These are phyloP conservation scores for Calocera viscosa DNA, from an alignment of 768 basidiomycete genomes.

Conservation along the genomic window DNA sequence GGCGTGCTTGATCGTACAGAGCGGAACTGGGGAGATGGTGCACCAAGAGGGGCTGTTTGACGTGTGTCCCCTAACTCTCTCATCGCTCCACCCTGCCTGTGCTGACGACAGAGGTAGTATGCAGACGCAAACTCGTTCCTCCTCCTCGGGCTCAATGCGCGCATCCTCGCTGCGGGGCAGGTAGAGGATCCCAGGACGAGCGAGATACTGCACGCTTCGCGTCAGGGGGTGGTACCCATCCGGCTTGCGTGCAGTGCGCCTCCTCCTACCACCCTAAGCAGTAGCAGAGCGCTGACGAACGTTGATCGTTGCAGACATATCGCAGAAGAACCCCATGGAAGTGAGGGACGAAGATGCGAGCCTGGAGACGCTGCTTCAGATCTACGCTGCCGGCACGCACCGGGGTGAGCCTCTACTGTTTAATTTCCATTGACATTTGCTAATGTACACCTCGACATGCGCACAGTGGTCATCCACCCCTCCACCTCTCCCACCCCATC, in stretches of 20 bases:
- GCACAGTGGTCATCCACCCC: constrained; percentile 9
- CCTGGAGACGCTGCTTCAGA: constrained; percentile 45
- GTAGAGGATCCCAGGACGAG: constrained; percentile 46
- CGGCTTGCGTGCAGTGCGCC: constrained; percentile 63
- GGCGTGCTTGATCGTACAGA: neutral
- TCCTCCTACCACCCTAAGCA: neutral
- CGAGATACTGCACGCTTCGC: constrained; percentile 62
- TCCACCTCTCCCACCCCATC: neutral
- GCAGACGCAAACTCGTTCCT: constrained; percentile 82
- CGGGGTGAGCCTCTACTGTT: constrained; percentile 36
- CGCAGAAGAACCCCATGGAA: constrained; percentile 71
- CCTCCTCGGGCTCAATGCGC: constrained; percentile 66
- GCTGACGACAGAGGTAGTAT: constrained; percentile 35
- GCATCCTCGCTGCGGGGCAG: constrained; percentile 52
- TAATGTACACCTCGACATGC: constrained; percentile 13
- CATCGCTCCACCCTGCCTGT: too few relatives aligned
- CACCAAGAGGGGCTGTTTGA: constrained; percentile 55
- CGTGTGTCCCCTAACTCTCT: constrained; percentile 40
- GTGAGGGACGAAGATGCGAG: constrained; percentile 50
- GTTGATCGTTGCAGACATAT: constrained; percentile 43
- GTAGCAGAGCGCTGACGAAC: constrained; percentile 10
- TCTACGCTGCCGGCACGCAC: constrained; percentile 62
- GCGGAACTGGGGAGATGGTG: constrained; percentile 18
- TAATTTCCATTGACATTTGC: neutral
- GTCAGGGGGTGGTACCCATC: constrained; percentile 59